A percentile compares a stretch with the other conserved stretches of the same genome.
phyloP scores from a whole-genome alignment of 2,329 filamentous ascomycete species.

The Sporothrix brasiliensis region DNA sequence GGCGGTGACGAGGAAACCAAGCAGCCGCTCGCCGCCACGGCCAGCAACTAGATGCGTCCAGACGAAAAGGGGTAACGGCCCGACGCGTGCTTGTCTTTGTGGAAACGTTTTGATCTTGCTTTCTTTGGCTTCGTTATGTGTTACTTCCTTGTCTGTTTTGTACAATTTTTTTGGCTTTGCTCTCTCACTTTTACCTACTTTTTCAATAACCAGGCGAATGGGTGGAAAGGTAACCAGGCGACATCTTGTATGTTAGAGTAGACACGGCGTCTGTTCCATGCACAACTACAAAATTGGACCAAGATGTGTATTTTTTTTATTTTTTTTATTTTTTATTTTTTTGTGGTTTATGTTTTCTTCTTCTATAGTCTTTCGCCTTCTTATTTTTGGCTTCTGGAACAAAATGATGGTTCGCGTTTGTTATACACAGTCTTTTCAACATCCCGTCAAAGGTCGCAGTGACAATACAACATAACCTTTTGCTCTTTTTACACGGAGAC shows the following conservation, averaged over 20 bases:
- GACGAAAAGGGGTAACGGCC: no score
- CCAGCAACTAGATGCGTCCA: neutral
- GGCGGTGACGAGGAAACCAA: slow-evolving; percentile 28
- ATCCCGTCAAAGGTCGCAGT: no score
- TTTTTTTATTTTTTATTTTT: no score
- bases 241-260: slow-evolving; percentile 16
- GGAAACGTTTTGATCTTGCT: neutral
- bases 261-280: slow-evolving; percentile 3
- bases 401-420: no score
- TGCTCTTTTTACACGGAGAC: no score
- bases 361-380: neutral
- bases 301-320: neutral
- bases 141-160: neutral
- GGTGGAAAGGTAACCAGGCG: no score
- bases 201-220: slow-evolving; percentile 18
- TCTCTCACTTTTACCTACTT: neutral
- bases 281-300: neutral
- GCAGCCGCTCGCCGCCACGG: neutral
- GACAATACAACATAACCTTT: no score
- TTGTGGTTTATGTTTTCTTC: neutral
- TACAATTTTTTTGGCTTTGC: neutral
- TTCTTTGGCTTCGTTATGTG: neutral
- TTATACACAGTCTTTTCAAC: no score
- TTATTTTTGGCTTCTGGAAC: neutral
- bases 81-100: no score